Base-by-base conservation (phyloP, 1,284 basidiomycete species). In the Cryptococcus deneoformans region DNA sequence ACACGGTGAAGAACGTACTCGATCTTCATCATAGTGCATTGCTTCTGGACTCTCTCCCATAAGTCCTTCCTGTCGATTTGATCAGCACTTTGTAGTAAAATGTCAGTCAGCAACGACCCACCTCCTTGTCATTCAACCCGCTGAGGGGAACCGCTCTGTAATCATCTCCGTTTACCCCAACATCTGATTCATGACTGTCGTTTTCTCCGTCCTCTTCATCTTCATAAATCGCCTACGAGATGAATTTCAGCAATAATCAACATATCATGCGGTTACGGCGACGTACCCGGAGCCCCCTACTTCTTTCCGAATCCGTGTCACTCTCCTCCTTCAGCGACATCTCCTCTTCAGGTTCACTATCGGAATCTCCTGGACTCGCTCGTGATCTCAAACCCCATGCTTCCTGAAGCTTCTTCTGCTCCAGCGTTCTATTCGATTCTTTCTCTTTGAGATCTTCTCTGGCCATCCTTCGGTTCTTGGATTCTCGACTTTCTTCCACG, bases 11-110 rank as follows among this genome's bases (percentile, higher is more conserved):
- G 10, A 14, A 56, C 66, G 50, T 51, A 73, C 70, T 57, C 79
- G 76, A 14, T 86, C 82, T 49, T 85, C 81, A 71, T 93, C 90
- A 64, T 93, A 92, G 59, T 86, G 84, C 81, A 84, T 86, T 1
- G 84, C 86, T 38, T 74, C 70, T 0, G 84, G 81, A 35, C 79
- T 80, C 64, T 87, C 87, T 8, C 88, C 89, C 87, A 91, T 90
- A 39, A 73, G 58, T 34, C 64, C 46, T 14, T 58, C 45, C 57
- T 63, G 38, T 34, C 34, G 34, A n/a, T 24, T 4, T 11, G 43
- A 37, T 42, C 46, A 48, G 10, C 34, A 29, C 29, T 29, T 29
- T 29, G 29, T 29, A 29, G 29, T 29, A 29, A 29, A 29, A 2
- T 29, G 29, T 29, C 29, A 29, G 29, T 4, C 29, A 4, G 5